Percentiles rank a stretch among this genome's conserved stretches.
Conservation (phyloP, 768 basidiomycete species). For the Boletus rubescentipes region DNA sequence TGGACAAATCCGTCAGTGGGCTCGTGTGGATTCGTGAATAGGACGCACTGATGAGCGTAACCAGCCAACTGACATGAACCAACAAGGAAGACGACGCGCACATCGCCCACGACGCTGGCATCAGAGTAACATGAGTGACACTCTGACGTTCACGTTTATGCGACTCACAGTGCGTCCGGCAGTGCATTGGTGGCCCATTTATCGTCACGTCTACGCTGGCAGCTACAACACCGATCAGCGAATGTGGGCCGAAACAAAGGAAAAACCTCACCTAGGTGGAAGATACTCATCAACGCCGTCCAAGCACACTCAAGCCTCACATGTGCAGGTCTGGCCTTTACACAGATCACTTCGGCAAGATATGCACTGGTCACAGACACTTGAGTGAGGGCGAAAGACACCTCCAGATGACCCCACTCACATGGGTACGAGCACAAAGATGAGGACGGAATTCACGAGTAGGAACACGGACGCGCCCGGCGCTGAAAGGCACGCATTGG, state of each 20-base stretch:
- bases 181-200: conserved; percentile 40
- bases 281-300: conserved; percentile 46
- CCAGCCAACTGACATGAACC: conserved; percentile 48
- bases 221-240: conserved; percentile 33
- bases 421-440: conserved; percentile 32
- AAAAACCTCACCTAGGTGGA: conserved; percentile 50
- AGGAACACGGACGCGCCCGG: conserved; percentile 50
- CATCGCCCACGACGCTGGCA: conserved; percentile 38
- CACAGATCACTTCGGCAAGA: conserved; percentile 37
- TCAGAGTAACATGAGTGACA: conserved; percentile 6
- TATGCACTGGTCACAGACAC: conserved; percentile 21
- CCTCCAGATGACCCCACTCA: conserved; percentile 19
- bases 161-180: conserved; percentile 35
- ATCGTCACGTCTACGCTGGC: conserved; percentile 49
- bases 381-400: not conserved
- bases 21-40: not conserved
- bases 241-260: not conserved
- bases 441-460: conserved; percentile 44
- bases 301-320: conserved; percentile 57
- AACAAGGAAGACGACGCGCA: conserved; percentile 51
- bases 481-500: conserved; percentile 30
- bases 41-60: conserved; percentile 45
- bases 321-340: conserved; percentile 38
- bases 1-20: conserved; percentile 21
- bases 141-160: not conserved